These are phyloP conservation scores for Phytophthora multivora DNA, from an alignment of 352 stramenopile species.

Conservation along the genomic window DNA sequence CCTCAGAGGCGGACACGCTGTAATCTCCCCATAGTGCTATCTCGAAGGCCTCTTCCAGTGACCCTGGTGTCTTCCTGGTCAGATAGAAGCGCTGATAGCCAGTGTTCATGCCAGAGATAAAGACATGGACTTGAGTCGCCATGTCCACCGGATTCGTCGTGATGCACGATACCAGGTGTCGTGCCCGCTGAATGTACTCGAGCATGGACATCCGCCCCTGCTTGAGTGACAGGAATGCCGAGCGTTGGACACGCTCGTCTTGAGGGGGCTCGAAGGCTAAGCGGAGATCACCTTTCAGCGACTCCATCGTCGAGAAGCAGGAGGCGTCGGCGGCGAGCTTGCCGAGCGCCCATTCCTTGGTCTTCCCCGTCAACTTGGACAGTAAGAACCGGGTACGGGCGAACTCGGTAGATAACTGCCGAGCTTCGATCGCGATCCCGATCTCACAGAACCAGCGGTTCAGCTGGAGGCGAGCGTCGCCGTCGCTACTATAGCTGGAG, in stretches of 20 bases:
- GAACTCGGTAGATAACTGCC: slow-evolving; percentile 11
- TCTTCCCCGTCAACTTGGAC: slow-evolving; percentile 13
- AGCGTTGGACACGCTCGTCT: slow-evolving; percentile 13
- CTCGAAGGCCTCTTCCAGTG: slow-evolving; percentile 14
- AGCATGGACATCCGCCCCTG: slow-evolving; percentile 21
- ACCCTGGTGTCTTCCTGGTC: slow-evolving; percentile 6
- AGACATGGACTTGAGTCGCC: slow-evolving; percentile 29
- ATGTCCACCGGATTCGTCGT: slow-evolving; percentile 8
- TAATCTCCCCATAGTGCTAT: slow-evolving; percentile 19
- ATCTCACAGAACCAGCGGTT: slow-evolving; percentile 27
- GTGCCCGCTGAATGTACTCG: slow-evolving; percentile 26
- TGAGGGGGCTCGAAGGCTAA: slow-evolving; percentile 24
- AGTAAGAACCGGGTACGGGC: slow-evolving; percentile 2
- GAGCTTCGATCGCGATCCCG: slow-evolving; percentile 26
- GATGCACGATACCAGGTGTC: slow-evolving; percentile 26
- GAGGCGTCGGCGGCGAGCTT: slow-evolving; percentile 9
- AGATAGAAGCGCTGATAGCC: slow-evolving; percentile 24
- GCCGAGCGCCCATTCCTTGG: slow-evolving; percentile 19
- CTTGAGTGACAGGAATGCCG: slow-evolving; percentile 14
- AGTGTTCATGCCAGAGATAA: slow-evolving; percentile 25
- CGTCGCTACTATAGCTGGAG: slow-evolving; percentile 28
- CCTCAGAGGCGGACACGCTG: slow-evolving; percentile 14
- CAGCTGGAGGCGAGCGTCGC: slow-evolving; percentile 9
- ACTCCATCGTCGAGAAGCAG: slow-evolving; percentile 8
- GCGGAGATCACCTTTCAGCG: slow-evolving; percentile 9